Evolutionary conservation across 768 basidiomycete genomes (phyloP), one percentile per base, ranked within the genome.

Genomic region (Chalciporus piperatus): DNA sequence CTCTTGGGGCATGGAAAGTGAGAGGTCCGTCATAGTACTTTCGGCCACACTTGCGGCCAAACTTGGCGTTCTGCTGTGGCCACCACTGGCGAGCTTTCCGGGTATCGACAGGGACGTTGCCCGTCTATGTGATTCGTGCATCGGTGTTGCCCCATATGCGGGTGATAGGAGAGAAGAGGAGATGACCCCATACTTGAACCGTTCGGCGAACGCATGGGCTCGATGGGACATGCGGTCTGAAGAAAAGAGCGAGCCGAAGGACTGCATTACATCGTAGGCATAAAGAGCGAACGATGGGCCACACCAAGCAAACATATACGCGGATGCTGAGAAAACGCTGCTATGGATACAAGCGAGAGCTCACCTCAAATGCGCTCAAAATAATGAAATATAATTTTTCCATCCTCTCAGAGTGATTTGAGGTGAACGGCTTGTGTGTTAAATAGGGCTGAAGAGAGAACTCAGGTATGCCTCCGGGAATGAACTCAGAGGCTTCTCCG

Each of bases 141-240:
- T 66, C 57, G 56, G 59, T n/a, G 78, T 69, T 27, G 78, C 57
- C 37, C 82, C 61, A 50, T 84, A 72, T 47, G 80, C 72, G 3
- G 81, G 66, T 3, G 86, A 80, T n/a, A 91, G 76, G 9, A 91
- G 73, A 8, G 87, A 82, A 3, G 89, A 90, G 4, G 89, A 89
- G 52, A 91, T 89, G 4, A 91, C 80, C 52, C 81, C 82, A 76
- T 90, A 91, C 65, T 90, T 90, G 80, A 92, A 90, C 38, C 79
- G 84, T 68, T 92, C 89, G 9, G 81, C 79, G 59, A 89, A 87
- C 17, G 77, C 74, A 55, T 70, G 77, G 4, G 74, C 65, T 6
- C 72, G 65, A 51, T 57, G 67, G 22, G 75, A 60, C 9, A 66
- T 56, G 30, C 70, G 63, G 38, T 70, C 63, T 6, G 74, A 67